Evolutionary conservation across 352 stramenopile genomes (phyloP).

Genomic region (Globisporangium perplexum): DNA sequence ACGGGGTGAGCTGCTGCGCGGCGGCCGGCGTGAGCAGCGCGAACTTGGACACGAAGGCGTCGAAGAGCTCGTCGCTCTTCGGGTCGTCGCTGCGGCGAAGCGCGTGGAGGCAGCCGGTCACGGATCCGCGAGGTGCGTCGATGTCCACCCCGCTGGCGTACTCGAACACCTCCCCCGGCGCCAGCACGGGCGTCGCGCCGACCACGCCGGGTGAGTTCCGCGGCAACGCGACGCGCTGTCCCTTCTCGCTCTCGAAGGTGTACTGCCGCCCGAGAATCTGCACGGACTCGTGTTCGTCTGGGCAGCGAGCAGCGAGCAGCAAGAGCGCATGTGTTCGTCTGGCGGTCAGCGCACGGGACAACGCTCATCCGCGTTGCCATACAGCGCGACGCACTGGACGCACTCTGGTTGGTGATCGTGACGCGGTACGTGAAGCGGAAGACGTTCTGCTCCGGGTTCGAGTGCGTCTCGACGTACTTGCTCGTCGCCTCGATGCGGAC

Average conservation of each 20-base stretch:
- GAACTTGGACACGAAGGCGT: conserved; percentile 68
- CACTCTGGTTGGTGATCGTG: conserved; percentile 76
- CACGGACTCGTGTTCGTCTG: conserved; percentile 43
- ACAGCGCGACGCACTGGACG: conserved; percentile 1
- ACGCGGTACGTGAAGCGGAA: conserved; percentile 79
- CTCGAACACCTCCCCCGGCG: conserved; percentile 69
- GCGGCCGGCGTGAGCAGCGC: conserved; percentile 26
- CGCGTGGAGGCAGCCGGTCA: conserved; percentile 63
- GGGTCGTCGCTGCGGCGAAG: conserved; percentile 23
- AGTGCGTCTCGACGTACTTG: conserved; percentile 56
- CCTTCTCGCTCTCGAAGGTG: conserved; percentile 68
- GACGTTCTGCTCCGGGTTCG: conserved; percentile 34
- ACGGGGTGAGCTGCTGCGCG: conserved; percentile 1
- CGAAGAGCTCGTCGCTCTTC: conserved; percentile 41
- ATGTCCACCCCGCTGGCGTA: conserved; percentile 79
- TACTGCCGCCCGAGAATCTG: conserved; percentile 73
- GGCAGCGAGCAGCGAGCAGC: background rate
- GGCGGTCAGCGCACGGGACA: background rate
- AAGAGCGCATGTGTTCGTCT: too few species aligned
- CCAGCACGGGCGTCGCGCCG: conserved; percentile 52
- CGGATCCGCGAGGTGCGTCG: conserved; percentile 47
- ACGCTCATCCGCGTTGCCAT: too few species aligned
- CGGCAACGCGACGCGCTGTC: conserved; percentile 48
- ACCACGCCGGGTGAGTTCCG: conserved; percentile 68
- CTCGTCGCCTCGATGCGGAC: conserved; percentile 72